Base-by-base conservation (phyloP, 805 yeast genomes). In the Suhomyces sp. region DNA sequence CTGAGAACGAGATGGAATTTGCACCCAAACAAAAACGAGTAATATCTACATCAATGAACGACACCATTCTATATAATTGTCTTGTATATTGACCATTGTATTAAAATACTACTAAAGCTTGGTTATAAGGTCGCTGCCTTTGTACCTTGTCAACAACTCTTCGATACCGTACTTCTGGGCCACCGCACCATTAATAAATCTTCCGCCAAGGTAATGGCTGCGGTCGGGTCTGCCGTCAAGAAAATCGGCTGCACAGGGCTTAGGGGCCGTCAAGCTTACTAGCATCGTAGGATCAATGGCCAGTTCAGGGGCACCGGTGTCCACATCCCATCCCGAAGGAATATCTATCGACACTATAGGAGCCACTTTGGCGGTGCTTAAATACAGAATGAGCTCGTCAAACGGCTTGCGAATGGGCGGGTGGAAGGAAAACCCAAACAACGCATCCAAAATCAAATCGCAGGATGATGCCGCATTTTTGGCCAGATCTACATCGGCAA, bases 301-400 rank as follows among this genome's bases (percentile, higher is more conserved):
- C 17, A 68, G 67, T 1, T 66, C 69, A 1, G 54, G 61, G 0
- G 94, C 96, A 0, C 99, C 99, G 6, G 78, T 62, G 62, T 94
- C 96, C 9, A 94, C 98, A 63, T 92, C 93, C 99, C 99, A 94
- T 0, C 97, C 97, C 2, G 96, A 87, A 0, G 99, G 99, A 45
- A 93, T 82, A 66, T 94, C 99, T 2, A 94, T 88, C 0, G 96
- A 82, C 0, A 89, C 79, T 1, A 91, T 80, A 1, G 92, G 93
- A 2, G 82, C 59, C 61, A 76, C n/a, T 60, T 60, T 50, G 45
- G 62, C 57, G 57, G 59, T 53, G 7, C 61, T 50, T 52, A 74
- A 57, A 46, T 48, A 65, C 7, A 48, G 39, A 31, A 75, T 62
- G 45, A 73, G 58, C 6, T 71, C 76, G 43, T 79, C 82, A 64